phyloP scores from a whole-genome alignment of 441 rosid genomes.

The Euphorbia neoarborescens region DNA sequence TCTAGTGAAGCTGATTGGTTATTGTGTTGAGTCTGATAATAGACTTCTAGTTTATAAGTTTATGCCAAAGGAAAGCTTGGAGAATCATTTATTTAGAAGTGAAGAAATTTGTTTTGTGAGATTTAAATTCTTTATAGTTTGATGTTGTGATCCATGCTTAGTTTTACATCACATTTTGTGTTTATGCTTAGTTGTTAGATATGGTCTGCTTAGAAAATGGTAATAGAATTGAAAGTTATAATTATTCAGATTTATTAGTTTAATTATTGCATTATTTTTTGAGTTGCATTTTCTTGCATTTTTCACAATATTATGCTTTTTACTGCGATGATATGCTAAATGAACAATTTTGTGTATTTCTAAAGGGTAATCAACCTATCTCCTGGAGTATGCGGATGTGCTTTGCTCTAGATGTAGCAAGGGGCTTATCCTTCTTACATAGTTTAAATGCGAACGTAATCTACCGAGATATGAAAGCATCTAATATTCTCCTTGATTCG shows the following conservation, averaged over 20 bases:
- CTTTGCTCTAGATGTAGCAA: constrained; percentile 58
- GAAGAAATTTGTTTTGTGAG: constrained; percentile 32
- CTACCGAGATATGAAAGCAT: constrained; percentile 72
- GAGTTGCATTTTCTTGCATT: not conserved
- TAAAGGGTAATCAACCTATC: constrained; percentile 63
- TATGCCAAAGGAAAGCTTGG: constrained; percentile 83
- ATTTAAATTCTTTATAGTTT: not conserved
- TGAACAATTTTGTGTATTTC: constrained; percentile 3
- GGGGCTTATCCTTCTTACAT: constrained; percentile 72
- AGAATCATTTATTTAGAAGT: constrained; percentile 73
- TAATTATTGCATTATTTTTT: not conserved
- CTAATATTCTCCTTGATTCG: constrained; percentile 76
- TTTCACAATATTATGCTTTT: not conserved
- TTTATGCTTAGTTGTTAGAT: not conserved
- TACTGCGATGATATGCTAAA: not conserved
- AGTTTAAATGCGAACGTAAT: constrained; percentile 65
- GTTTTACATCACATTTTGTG: not conserved
- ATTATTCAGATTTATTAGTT: not conserved
- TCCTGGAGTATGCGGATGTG: constrained; percentile 59
- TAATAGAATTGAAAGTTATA: too few species aligned
- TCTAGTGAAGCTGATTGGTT: constrained; percentile 66
- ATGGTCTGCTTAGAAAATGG: not conserved
- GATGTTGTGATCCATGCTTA: not conserved
- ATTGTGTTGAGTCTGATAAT: constrained; percentile 67
- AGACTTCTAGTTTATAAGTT: constrained; percentile 75